phyloP scores from a whole-genome alignment of 2,329 filamentous ascomycete species.

The Pseudogymnoascus sp. region DNA sequence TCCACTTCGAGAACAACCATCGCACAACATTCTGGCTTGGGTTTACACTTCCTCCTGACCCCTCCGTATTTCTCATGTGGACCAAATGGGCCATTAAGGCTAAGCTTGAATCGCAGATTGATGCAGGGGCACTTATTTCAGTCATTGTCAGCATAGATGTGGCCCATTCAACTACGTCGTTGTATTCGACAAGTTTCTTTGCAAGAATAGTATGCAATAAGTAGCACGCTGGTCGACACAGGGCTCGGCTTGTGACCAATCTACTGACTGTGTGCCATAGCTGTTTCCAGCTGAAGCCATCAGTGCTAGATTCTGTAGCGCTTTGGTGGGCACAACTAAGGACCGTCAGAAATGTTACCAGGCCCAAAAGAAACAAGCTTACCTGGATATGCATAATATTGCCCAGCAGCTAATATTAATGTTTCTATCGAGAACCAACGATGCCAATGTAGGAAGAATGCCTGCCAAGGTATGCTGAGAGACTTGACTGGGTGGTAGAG shows the following conservation, averaged over 20 bases:
- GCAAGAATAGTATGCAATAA: constrained; percentile 64
- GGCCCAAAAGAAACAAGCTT: constrained; percentile 28
- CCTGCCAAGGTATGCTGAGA: constrained; percentile 35
- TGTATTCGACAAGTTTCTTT: constrained; percentile 59
- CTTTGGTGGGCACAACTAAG: constrained; percentile 42
- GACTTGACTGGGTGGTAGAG: constrained; percentile 33
- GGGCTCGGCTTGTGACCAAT: constrained; percentile 61
- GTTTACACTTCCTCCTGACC: constrained; percentile 60
- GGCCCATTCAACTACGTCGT: constrained; percentile 60
- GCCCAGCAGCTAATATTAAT: constrained; percentile 68
- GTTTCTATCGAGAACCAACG: constrained; percentile 64
- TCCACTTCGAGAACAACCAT: constrained; percentile 81
- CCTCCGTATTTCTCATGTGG: constrained; percentile 57
- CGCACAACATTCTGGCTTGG: constrained; percentile 67
- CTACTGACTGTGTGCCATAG: constrained; percentile 70
- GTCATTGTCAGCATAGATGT: constrained; percentile 68
- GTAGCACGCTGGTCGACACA: constrained; percentile 71
- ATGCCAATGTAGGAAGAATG: constrained; percentile 52
- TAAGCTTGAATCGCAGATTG: constrained; percentile 73
- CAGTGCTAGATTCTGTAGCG: constrained; percentile 29
- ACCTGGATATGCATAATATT: constrained; percentile 76
- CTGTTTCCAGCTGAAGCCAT: constrained; percentile 58
- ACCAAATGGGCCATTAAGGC: constrained; percentile 66
- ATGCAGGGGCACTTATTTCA: constrained; percentile 73
- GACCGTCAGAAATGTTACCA: neutral